These are phyloP conservation scores for Syzygium malaccense DNA, from an alignment of 441 rosid genomes.

Conservation along the genomic window DNA sequence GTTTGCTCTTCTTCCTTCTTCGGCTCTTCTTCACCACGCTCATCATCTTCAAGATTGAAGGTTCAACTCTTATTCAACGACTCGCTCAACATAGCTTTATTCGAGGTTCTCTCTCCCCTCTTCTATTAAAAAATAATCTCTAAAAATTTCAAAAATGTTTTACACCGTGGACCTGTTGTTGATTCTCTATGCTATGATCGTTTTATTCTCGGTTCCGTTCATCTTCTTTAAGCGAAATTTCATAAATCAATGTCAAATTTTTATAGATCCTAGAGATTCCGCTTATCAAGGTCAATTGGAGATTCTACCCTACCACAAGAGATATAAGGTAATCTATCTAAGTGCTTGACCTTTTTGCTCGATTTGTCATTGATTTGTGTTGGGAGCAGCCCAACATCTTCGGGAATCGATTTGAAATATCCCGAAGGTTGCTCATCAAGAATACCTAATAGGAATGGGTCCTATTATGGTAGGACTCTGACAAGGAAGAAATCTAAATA, in stretches of 20 bases:
- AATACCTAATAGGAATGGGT: too few species aligned
- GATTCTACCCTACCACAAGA: neutral
- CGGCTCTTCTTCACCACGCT: neutral
- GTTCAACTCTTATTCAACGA: rapidly evolving
- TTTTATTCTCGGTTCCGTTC: neutral
- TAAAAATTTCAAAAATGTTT: neutral
- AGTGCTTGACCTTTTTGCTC: neutral
- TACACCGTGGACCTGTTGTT: neutral
- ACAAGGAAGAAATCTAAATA: too few species aligned
- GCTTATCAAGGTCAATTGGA: neutral
- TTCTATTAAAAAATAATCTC: neutral
- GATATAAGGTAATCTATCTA: neutral
- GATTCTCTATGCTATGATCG: neutral
- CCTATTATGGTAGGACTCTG: too few species aligned
- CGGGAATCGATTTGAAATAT: too few species aligned
- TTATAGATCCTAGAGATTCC: neutral
- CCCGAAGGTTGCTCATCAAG: too few species aligned
- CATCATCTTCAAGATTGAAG: neutral
- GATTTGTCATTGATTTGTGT: too few species aligned
- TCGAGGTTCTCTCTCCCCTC: neutral
- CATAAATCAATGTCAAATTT: neutral
- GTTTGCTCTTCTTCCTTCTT: neutral
- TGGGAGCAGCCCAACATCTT: too few species aligned
- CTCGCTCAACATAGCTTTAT: neutral
- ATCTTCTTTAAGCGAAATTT: neutral